Evolutionary conservation across 176 grass and related monocot genomes (phyloP).

Genomic region (Phyllostachys edulis): DNA sequence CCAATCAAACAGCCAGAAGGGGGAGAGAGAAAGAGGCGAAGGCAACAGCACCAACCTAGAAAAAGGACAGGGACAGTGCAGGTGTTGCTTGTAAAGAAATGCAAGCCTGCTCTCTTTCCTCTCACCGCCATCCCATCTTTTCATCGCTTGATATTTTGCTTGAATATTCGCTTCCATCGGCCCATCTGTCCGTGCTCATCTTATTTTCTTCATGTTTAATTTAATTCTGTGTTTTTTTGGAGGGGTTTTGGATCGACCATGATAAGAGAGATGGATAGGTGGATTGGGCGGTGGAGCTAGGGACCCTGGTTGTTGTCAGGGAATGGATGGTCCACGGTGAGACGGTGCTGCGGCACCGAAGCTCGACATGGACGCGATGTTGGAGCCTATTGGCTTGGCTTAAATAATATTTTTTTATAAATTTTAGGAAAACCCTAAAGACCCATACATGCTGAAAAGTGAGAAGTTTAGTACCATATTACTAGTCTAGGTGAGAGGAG

Average conservation of each 20-base stretch:
- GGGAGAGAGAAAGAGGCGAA: not conserved
- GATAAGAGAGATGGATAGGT: not conserved
- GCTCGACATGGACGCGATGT: not conserved
- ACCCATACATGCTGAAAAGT: too few relatives aligned
- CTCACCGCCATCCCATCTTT: not conserved
- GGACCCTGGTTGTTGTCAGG: slow-evolving; percentile 12
- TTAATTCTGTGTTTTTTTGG: not conserved
- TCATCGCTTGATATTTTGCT: not conserved
- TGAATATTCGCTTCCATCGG: not conserved
- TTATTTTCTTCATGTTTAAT: not conserved
- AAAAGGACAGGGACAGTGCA: not conserved
- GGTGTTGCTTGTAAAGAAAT: not conserved
- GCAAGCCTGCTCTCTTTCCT: not conserved
- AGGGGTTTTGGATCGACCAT: not conserved
- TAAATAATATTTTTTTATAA: too few relatives aligned
- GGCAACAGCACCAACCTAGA: not conserved
- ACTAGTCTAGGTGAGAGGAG: too few relatives aligned
- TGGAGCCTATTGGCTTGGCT: too few relatives aligned
- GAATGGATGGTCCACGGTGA: not conserved
- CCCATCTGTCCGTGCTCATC: not conserved
- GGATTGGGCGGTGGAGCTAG: slow-evolving; percentile 27
- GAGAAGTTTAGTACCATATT: too few relatives aligned
- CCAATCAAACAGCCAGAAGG: not conserved
- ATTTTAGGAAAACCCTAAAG: too few relatives aligned
- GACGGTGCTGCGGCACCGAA: slow-evolving; percentile 8